Evolutionary conservation across 495 filamentous ascomycete species (phyloP).

Genomic region (Rostrohypoxylon terebratum): DNA sequence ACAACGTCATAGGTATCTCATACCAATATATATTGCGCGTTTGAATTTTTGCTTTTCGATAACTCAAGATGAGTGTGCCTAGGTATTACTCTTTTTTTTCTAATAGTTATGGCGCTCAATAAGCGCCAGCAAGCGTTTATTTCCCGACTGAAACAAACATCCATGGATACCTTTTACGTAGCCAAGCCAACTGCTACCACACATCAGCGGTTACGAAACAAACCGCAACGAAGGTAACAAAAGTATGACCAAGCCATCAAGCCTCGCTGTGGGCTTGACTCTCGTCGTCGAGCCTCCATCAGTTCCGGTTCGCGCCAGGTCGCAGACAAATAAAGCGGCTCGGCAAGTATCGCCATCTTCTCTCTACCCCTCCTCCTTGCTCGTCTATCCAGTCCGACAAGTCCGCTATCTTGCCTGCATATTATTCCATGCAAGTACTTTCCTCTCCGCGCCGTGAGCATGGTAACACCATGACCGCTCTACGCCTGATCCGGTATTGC

Average conservation of each 20-base stretch:
- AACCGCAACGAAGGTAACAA: conserved; percentile 17
- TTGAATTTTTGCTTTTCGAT: not conserved
- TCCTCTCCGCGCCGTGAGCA: conserved; percentile 40
- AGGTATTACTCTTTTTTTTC: not conserved
- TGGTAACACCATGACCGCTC: conserved; percentile 42
- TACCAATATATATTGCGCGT: not conserved
- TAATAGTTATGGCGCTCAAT: conserved; percentile 4
- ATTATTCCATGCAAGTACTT: conserved; percentile 48
- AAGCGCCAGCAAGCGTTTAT: conserved; percentile 34
- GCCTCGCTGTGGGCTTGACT: conserved; percentile 6
- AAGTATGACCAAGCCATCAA: conserved; percentile 23
- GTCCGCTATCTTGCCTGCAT: conserved; percentile 41
- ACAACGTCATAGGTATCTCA: conserved; percentile 14
- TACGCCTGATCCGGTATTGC: conserved; percentile 45
- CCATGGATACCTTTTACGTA: conserved; percentile 5
- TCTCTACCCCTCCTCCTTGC: conserved; percentile 13
- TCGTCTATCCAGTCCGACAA: conserved; percentile 28
- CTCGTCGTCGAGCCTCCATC: conserved; percentile 13
- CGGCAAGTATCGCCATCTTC: conserved; percentile 34
- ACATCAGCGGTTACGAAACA: conserved; percentile 34
- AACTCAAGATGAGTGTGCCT: not conserved
- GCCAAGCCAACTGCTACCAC: conserved; percentile 16
- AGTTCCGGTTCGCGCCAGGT: conserved; percentile 28
- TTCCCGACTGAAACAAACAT: conserved; percentile 22
- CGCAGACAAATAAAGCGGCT: conserved; percentile 38